Conservation (phyloP, 768 basidiomycete species). For the Russula sp. region DNA sequence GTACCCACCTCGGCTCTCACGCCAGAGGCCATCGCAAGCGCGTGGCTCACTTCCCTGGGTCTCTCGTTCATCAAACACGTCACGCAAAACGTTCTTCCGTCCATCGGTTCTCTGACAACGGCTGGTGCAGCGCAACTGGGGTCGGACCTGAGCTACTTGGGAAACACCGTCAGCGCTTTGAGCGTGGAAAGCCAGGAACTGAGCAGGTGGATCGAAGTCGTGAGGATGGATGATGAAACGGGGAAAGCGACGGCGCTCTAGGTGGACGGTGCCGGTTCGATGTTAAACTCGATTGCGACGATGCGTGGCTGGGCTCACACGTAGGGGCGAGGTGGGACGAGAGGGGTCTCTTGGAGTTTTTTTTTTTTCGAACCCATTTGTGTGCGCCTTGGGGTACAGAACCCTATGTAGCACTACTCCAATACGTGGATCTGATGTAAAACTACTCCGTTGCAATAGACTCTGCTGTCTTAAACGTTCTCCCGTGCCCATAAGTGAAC, state of each 20-base stretch:
- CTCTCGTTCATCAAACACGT: slow-evolving; percentile 72
- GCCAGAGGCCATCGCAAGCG: slow-evolving; percentile 77
- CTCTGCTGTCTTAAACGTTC: too few species aligned
- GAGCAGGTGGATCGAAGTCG: slow-evolving; percentile 70
- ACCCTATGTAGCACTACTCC: too few species aligned
- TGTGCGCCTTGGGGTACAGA: too few species aligned
- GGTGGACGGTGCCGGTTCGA: slow-evolving; percentile 9
- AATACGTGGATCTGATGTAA: not conserved
- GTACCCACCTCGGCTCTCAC: slow-evolving; percentile 34
- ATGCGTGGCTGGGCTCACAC: slow-evolving; percentile 13
- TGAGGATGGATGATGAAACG: slow-evolving; percentile 47
- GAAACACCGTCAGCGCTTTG: slow-evolving; percentile 84
- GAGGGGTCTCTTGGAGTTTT: not conserved
- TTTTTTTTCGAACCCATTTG: too few species aligned
- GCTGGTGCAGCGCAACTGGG: slow-evolving; percentile 77
- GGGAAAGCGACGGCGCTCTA: slow-evolving; percentile 9
- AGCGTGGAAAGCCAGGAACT: slow-evolving; percentile 83
- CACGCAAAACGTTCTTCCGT: slow-evolving; percentile 62
- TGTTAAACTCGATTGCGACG: slow-evolving; percentile 8
- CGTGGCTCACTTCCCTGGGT: slow-evolving; percentile 91
- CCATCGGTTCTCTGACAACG: slow-evolving; percentile 53
- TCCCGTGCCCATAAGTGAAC: too few species aligned
- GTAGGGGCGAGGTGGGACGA: not conserved
- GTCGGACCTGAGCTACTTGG: slow-evolving; percentile 83
- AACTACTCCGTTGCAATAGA: too few species aligned